Conservation (phyloP, 23 red algal species). For the Gracilariopsis chorda region DNA sequence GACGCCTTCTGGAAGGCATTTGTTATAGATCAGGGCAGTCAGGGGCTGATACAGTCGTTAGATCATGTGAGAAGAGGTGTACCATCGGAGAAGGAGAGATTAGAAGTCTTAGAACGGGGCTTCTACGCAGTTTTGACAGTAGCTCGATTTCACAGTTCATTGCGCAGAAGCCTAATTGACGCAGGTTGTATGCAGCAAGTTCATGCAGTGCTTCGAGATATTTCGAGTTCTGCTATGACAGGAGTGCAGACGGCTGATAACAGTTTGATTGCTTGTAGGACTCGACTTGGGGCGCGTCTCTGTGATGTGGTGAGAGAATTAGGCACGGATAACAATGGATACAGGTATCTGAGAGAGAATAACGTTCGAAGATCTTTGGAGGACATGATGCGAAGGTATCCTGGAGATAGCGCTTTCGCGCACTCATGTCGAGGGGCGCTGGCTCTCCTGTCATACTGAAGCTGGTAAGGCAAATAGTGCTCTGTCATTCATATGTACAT, state of each 20-base stretch:
- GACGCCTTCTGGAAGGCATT: slow-evolving; percentile 12
- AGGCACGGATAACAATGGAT: neutral
- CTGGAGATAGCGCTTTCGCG: neutral
- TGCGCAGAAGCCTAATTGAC: neutral
- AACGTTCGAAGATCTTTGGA: neutral
- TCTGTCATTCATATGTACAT: too few species aligned
- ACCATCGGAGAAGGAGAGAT: neutral
- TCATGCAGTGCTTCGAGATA: neutral
- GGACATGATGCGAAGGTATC: neutral
- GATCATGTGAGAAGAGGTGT: neutral
- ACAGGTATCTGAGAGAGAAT: neutral
- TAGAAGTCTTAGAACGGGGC: neutral
- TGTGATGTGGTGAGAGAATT: neutral
- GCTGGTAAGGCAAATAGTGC: too few species aligned
- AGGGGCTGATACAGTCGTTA: neutral
- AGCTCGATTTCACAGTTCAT: neutral
- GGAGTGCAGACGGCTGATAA: neutral
- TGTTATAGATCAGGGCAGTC: slow-evolving; percentile 2
- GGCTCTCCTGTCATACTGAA: neutral
- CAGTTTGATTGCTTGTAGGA: neutral
- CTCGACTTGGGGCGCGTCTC: neutral
- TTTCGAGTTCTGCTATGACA: neutral
- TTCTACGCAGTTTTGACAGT: neutral
- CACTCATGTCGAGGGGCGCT: neutral
- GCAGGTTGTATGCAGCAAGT: neutral